Evolutionary conservation across 768 basidiomycete species (phyloP).

Genomic region (Naganishia antarctica): DNA sequence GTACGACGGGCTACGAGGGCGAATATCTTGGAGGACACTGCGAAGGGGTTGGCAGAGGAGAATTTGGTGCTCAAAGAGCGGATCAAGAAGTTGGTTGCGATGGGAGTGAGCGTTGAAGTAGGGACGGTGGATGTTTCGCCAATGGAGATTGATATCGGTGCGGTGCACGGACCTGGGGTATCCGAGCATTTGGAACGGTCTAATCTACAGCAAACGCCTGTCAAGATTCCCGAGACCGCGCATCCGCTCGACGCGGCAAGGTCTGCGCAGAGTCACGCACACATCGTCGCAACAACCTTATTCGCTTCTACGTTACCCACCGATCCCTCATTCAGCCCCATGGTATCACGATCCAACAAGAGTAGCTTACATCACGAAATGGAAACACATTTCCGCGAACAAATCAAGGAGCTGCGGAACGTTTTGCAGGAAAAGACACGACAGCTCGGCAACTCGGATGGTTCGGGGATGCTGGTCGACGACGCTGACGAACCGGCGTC

Average conservation of each 20-base stretch:
- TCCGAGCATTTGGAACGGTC: too few relatives aligned
- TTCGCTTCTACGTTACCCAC: too few relatives aligned
- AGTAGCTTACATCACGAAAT: conserved; percentile 20
- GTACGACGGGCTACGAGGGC: conserved; percentile 35
- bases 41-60: conserved; percentile 36
- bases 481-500: not conserved
- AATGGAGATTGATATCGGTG: not conserved
- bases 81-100: conserved; percentile 26
- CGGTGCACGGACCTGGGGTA: too few relatives aligned
- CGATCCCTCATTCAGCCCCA: not conserved
- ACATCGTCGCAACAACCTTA: too few relatives aligned
- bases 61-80: conserved; percentile 35
- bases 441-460: conserved; percentile 4
- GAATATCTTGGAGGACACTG: conserved; percentile 33
- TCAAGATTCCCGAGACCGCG: too few relatives aligned
- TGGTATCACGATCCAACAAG: not conserved
- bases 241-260: too few relatives aligned
- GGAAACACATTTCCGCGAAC: conserved; percentile 9
- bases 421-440: not conserved
- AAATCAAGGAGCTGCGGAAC: not conserved
- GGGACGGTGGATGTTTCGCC: not conserved
- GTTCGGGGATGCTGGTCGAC: not conserved
- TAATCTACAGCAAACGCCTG: too few relatives aligned
- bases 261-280: too few relatives aligned
- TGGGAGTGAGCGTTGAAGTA: conserved; percentile 23